These are phyloP conservation scores for Asterochloris erici DNA, from an alignment of 139 green algal species.

Conservation along the genomic window DNA sequence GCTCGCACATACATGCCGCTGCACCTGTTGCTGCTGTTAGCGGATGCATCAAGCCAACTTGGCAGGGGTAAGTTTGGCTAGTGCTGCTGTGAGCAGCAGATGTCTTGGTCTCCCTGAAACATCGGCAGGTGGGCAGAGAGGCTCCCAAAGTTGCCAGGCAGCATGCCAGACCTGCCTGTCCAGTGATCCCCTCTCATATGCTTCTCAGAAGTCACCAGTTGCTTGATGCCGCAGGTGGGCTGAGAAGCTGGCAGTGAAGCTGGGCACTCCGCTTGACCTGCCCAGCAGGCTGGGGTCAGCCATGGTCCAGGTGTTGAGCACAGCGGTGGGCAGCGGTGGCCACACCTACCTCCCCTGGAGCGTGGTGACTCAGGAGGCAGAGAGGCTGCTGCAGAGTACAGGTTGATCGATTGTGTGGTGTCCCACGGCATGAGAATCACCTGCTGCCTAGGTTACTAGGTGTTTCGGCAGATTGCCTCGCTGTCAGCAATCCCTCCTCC, in stretches of 20 bases:
- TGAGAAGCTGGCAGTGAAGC: conserved; percentile 31
- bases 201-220: too few relatives aligned
- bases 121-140: too few relatives aligned
- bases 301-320: conserved; percentile 27
- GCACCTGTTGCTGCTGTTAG: background rate
- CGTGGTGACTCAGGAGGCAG: conserved; percentile 13
- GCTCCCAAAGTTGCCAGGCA: background rate
- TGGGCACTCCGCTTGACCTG: conserved; percentile 25
- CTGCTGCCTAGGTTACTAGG: background rate
- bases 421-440: background rate
- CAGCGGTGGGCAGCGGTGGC: conserved; percentile 26
- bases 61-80: background rate
- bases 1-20: background rate
- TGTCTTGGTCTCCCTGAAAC: background rate
- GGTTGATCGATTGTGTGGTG: background rate
- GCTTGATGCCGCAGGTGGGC: conserved; percentile 16
- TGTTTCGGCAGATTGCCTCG: background rate
- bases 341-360: conserved; percentile 50
- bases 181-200: too few relatives aligned
- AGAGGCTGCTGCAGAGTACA: conserved; percentile 14
- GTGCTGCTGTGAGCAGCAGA: too few relatives aligned
- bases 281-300: conserved; percentile 28
- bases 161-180: background rate
- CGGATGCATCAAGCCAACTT: background rate
- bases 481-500: too few relatives aligned